Evolutionary conservation across 345 rosid species (phyloP), one percentile per base, ranked within the genome.

Genomic region (Euphorbia pulcherrima): DNA sequence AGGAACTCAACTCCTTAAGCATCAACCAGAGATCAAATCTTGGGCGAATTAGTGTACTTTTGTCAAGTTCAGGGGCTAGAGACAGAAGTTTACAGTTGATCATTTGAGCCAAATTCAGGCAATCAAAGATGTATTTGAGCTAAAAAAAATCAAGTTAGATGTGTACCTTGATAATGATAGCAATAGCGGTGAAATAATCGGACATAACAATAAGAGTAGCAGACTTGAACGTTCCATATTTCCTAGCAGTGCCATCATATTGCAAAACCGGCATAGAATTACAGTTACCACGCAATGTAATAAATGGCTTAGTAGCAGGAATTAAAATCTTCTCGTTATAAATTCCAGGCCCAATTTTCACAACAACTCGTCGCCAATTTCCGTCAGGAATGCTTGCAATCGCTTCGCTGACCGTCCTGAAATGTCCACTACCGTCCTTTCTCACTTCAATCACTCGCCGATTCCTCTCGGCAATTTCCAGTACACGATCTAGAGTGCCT

Each of bases 181-280:
- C 86, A 10, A 63, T 51, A 12, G 87, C 96, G 18, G 80, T 66
- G 75, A 92, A 92, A 68, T 80, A 87, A 64, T 88, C 90, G 20
- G 88, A 72, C 53, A 76, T 74, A 7, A 75, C 83, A 3, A 83
- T 80, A 55, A 92, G 51, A 20, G 85, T 79, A 28, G 94, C 97
- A 41, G 93, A 89, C 9, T 86, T 73, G 7, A 86, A 81, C 0
- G 91, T 87, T 60, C 97, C 97, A 23, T 60, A 85, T 61, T 79
- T 1, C 4, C 9, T 29, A 0, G 97, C 97, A 0, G 81, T 83
- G 1, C 90, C 92, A 13, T 8, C 66, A 67, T 46, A 85, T 17
- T 75, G 8, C 17, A 87, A 17, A 26, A n/a, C 81, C 0, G 90
- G 82, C 75, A 60, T 79, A 17, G 46, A 58, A 3, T 69, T 47